phyloP scores from a whole-genome alignment of 2,329 filamentous ascomycete genomes.

The Aspergillus pseudoterreus region DNA sequence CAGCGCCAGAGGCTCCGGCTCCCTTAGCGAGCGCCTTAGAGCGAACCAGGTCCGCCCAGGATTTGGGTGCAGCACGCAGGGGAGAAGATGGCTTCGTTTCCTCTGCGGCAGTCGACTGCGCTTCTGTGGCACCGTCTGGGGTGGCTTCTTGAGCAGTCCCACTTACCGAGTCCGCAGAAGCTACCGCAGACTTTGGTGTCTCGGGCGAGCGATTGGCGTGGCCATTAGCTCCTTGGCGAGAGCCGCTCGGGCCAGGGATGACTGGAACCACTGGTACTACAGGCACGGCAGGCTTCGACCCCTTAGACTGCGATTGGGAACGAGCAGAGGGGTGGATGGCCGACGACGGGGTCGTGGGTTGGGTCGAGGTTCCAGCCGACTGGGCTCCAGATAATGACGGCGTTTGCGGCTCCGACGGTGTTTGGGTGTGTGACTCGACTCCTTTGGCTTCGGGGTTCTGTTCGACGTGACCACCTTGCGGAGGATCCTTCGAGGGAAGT shows the following conservation, averaged over 20 bases:
- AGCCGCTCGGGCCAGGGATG: conserved; percentile 35
- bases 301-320: conserved; percentile 31
- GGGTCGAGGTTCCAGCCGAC: conserved; percentile 54
- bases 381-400: conserved; percentile 57
- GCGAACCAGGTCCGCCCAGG: conserved; percentile 67
- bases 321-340: conserved; percentile 34
- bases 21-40: conserved; percentile 40
- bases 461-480: conserved; percentile 20
- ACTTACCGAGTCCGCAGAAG: conserved; percentile 2
- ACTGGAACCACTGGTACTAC: conserved; percentile 51
- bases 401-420: conserved; percentile 49
- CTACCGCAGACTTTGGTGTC: conserved; percentile 28
- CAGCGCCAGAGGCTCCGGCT: conserved; percentile 25
- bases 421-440: conserved; percentile 15
- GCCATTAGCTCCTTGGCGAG: conserved; percentile 36
- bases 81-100: conserved; percentile 39
- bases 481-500: conserved; percentile 47
- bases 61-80: conserved; percentile 52
- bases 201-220: conserved; percentile 30
- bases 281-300: conserved; percentile 34
- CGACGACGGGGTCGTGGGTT: conserved; percentile 55
- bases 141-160: conserved; percentile 7
- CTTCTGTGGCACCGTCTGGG: conserved; percentile 6
- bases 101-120: conserved; percentile 16
- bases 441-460: conserved; percentile 18